Base-by-base conservation (phyloP, 179 eudicot species). In the Monotropa hypopitys region DNA sequence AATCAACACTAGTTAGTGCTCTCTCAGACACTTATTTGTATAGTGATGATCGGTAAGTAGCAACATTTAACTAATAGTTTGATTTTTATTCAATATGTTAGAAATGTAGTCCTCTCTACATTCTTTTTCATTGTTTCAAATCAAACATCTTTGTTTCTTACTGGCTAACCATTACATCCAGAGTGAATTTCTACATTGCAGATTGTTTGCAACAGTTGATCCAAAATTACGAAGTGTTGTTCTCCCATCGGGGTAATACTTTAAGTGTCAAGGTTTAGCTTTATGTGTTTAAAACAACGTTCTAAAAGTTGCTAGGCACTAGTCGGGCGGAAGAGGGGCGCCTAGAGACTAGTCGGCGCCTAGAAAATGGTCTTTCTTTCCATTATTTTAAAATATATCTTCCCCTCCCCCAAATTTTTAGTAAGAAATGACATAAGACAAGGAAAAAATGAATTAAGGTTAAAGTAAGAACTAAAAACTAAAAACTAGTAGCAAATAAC, bases 131-230 rank as follows among this genome's bases (percentile, higher is more conserved):
- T 67, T 63, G 72, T 65, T 73, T 70, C 42, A n/a, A 30, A 18
- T 80, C 23, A 13, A 49, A 5, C 35, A 61, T 62, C 23, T 62
- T 51, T 43, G 35, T 73, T 78, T 50, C 26, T 66, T 70, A 47
- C 59, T 75, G 56, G 69, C 67, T 76, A 77, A 47, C 70, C 2
- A 67, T 66, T 74, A 11, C 65, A 20, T 76, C 32, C 13, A 32
- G 33, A n/a, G 74, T 46, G 38, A 38, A 54, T 70, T 79, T 54
- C 70, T 21, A 35, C 76, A 40, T 74, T 84, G 84, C 89, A 95
- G 97, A 86, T 81, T 95, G 86, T 95, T 95, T 87, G 99, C 98
- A 16, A 94, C 98, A n/a, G 99, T 92, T 50, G 99, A 95, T 83
- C 95, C 97, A 4, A 89, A 89, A 85, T 79, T 92, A 47, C 87